Conservation (phyloP, 208 protist species). For the Acanthamoeba triangularis region DNA sequence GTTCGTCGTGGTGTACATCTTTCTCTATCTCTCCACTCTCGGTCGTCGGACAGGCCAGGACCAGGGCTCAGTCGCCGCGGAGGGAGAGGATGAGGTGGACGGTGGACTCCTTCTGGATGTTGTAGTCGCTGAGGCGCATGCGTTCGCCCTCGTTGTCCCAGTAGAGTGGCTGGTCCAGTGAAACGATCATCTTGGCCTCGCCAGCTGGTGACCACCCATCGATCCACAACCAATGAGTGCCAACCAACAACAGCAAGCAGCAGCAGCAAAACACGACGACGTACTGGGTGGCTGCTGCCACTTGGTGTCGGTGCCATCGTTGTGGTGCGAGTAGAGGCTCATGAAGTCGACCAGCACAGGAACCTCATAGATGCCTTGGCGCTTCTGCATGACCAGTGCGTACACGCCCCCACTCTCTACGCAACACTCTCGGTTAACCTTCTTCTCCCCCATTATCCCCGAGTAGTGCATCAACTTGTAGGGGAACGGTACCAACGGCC, state of each 20-base stretch:
- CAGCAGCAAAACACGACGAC: background rate
- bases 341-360: slow-evolving; percentile 4
- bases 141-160: slow-evolving; percentile 23
- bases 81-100: slow-evolving; percentile 45
- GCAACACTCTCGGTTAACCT: background rate
- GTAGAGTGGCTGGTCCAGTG: background rate
- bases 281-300: background rate
- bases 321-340: background rate
- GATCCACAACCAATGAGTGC: too few relatives aligned
- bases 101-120: background rate
- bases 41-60: too few relatives aligned
- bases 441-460: too few relatives aligned
- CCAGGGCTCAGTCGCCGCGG: slow-evolving; percentile 19
- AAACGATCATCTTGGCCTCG: background rate
- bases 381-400: background rate
- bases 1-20: too few relatives aligned
- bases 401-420: background rate
- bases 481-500: background rate
- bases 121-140: background rate
- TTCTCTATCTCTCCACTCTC: too few relatives aligned
- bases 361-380: background rate
- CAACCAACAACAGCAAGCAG: background rate
- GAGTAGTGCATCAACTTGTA: too few relatives aligned
- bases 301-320: background rate
- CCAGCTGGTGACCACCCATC: background rate